A percentile compares a stretch with the other conserved stretches of the same genome.
Conservation (phyloP, 2,329 filamentous ascomycete genomes). For the Exophiala oligosperma region DNA sequence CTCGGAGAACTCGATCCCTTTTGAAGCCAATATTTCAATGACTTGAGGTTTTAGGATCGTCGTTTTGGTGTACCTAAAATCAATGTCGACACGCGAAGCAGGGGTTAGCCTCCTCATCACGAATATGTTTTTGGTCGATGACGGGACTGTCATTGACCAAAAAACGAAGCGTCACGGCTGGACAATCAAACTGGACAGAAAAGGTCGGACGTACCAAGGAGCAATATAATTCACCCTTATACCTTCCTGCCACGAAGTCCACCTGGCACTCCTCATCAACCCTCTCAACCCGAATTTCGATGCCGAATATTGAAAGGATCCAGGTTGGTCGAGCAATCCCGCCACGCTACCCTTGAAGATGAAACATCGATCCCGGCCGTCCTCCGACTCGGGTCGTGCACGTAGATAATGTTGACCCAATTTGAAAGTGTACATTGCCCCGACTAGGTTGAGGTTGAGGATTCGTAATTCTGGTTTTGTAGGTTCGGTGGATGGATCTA, state of each 20-base stretch:
- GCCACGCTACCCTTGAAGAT: conserved; percentile 36
- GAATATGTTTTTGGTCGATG: no score
- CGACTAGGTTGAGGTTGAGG: conserved; percentile 28
- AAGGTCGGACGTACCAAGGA: conserved; percentile 30
- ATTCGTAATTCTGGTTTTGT: conserved; percentile 36
- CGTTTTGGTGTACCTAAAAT: conserved; percentile 35
- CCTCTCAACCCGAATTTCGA: conserved; percentile 40
- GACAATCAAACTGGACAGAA: no score
- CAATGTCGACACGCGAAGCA: no score
- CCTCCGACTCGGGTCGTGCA: conserved; percentile 19
- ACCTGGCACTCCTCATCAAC: conserved; percentile 38
- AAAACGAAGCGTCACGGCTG: no score
- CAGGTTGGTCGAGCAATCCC: conserved; percentile 35
- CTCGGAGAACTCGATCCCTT: conserved; percentile 12
- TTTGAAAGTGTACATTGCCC: conserved; percentile 18
- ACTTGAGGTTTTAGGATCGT: conserved; percentile 33
- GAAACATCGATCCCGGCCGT: conserved; percentile 26
- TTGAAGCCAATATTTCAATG: conserved; percentile 27
- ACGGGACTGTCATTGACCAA: no score
- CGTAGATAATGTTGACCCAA: conserved; percentile 35
- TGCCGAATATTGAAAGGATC: conserved; percentile 35
- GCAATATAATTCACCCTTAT: conserved; percentile 39
- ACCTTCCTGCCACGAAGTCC: conserved; percentile 37
- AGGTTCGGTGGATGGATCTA: conserved; percentile 16
- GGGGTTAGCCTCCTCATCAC: no score